phyloP scores from a whole-genome alignment of 2,329 filamentous ascomycete species.

The Pleoardoris graminearum region DNA sequence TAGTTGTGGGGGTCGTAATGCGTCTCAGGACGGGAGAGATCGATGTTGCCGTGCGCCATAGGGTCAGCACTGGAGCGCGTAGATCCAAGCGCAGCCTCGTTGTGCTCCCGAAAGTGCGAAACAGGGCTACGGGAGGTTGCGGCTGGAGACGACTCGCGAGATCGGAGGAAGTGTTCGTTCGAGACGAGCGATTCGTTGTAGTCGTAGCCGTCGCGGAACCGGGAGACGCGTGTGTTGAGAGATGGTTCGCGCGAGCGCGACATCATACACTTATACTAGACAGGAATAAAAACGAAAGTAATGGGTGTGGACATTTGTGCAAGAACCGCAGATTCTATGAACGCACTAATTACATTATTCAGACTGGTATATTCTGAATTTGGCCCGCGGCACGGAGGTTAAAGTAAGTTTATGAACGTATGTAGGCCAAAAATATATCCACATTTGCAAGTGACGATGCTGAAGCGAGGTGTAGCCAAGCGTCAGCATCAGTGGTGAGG shows the following conservation, averaged over 20 bases:
- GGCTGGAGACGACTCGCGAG: background rate
- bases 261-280: background rate
- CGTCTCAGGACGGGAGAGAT: slow-evolving; percentile 3
- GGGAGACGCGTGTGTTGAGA: slow-evolving; percentile 8
- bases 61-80: background rate
- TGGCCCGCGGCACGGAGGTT: background rate
- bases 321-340: background rate
- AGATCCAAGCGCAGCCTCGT: background rate
- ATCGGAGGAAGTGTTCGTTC: background rate
- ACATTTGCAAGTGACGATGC: background rate
- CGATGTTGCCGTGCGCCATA: background rate
- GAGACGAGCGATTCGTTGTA: slow-evolving; percentile 1
- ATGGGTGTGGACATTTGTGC: background rate
- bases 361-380: background rate
- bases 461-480: background rate
- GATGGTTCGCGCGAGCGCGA: background rate
- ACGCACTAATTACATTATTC: background rate
- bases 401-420: background rate
- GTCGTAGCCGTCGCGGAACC: slow-evolving; percentile 4
- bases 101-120: background rate
- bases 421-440: slow-evolving; percentile 1
- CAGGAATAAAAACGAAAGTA: background rate
- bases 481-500: slow-evolving; percentile 1
- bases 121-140: background rate
- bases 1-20: background rate